Evolutionary conservation across 192 early-diverging fungal genomes (phyloP).

Genomic region (Umbelopsis isabellina): DNA sequence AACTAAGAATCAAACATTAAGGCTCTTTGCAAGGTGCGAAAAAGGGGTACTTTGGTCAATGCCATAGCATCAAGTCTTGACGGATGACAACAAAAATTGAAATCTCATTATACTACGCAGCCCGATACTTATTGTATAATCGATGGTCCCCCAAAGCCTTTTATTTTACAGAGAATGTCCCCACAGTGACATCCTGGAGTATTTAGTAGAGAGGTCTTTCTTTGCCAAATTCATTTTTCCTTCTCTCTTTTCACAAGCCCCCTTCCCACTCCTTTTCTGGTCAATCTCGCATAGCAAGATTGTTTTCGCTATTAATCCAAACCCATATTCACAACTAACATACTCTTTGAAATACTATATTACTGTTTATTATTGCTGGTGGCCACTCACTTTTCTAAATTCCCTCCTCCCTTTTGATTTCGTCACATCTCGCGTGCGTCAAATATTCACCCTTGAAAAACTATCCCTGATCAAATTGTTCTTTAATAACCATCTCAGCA

Average conservation of each 20-base stretch:
- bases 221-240: background rate
- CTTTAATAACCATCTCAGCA: conserved; percentile 9
- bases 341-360: no score
- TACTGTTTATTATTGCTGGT: background rate
- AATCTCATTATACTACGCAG: no score
- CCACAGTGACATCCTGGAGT: background rate
- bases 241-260: background rate
- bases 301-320: background rate
- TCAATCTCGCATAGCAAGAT: conserved; percentile 21
- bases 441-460: background rate
- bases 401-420: background rate
- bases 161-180: conserved; percentile 10
- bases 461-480: conserved; percentile 1
- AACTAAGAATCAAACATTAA: no score
- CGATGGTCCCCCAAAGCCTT: no score
- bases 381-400: background rate
- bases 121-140: no score
- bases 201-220: conserved; percentile 14
- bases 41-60: no score
- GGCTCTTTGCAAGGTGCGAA: no score
- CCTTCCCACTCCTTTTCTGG: conserved; percentile 18
- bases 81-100: no score
- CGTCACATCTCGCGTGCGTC: conserved; percentile 10
- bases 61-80: no score
- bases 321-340: background rate